Percentiles rank a stretch among this genome's conserved stretches.
phyloP scores from a whole-genome alignment of 2,329 filamentous ascomycete species.

The Calonectria pauciramosa region DNA sequence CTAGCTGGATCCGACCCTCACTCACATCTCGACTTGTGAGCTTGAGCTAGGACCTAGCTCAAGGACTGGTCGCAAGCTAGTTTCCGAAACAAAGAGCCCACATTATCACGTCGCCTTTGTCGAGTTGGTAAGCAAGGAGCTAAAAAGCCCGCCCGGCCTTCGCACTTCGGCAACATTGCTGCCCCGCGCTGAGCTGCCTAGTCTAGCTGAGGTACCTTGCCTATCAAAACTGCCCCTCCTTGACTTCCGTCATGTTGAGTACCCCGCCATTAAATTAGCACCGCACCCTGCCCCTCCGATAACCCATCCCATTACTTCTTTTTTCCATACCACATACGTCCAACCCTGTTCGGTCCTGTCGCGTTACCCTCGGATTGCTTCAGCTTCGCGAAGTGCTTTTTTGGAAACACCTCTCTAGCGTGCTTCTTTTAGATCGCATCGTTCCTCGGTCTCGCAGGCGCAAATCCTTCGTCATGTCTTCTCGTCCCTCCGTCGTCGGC shows the following conservation, averaged over 20 bases:
- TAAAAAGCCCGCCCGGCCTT: slow-evolving; percentile 1
- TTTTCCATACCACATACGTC: neutral
- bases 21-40: neutral
- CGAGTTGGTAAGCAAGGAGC: neutral
- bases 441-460: neutral
- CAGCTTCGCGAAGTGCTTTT: neutral
- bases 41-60: neutral
- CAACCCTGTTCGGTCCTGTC: neutral
- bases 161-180: slow-evolving; percentile 29
- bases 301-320: neutral
- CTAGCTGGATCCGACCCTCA: neutral
- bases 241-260: neutral
- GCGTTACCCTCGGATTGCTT: neutral
- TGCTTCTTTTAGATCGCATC: neutral
- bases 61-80: neutral
- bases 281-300: slow-evolving; percentile 23
- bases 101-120: neutral
- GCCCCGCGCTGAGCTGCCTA: slow-evolving; percentile 12
- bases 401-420: neutral
- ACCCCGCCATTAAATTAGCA: slow-evolving; percentile 23
- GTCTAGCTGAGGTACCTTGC: neutral
- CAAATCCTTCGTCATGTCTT: slow-evolving; percentile 43
- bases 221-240: slow-evolving; percentile 1
- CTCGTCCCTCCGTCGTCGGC: slow-evolving; percentile 79
- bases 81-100: neutral